phyloP scores from a whole-genome alignment of 2,329 filamentous ascomycete species.

The Paradendryphiella salina region DNA sequence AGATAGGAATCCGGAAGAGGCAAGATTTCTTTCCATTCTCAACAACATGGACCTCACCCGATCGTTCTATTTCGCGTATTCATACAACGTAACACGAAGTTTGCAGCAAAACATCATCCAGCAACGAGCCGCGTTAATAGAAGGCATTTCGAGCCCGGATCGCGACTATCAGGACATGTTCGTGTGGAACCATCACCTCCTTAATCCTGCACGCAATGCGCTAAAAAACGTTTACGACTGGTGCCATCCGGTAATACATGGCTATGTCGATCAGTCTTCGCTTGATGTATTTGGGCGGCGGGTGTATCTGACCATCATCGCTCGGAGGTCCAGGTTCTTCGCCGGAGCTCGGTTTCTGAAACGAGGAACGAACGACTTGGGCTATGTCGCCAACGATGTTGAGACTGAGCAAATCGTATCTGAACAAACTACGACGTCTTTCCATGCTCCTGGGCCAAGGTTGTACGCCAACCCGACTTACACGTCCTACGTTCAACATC shows the following conservation, averaged over 20 bases:
- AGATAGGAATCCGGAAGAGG: constrained; percentile 87
- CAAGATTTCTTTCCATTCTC: constrained; percentile 83
- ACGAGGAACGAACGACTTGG: constrained; percentile 88
- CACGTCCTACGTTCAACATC: constrained; percentile 94
- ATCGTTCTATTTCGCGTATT: constrained; percentile 98
- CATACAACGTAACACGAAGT: constrained; percentile 91
- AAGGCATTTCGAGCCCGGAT: constrained; percentile 63
- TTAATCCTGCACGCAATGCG: constrained; percentile 70
- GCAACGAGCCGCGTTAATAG: constrained; percentile 71
- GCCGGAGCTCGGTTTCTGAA: constrained; percentile 94
- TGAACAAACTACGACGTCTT: constrained; percentile 90
- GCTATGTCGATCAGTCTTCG: constrained; percentile 88
- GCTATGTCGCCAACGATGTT: constrained; percentile 97
- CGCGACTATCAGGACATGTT: constrained; percentile 91
- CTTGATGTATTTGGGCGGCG: constrained; percentile 77
- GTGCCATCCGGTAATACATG: constrained; percentile 94
- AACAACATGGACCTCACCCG: constrained; percentile 87
- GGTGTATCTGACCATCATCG: constrained; percentile 92
- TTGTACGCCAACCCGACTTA: constrained; percentile 88
- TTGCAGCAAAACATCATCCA: constrained; percentile 88
- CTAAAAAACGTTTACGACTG: constrained; percentile 88
- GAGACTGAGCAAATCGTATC: constrained; percentile 98
- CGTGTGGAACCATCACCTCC: constrained; percentile 91
- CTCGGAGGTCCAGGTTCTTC: constrained; percentile 87
- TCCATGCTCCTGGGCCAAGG: constrained; percentile 84